Evolutionary conservation across 2,329 filamentous ascomycete species (phyloP).

Genomic region (Capronia coronata): DNA sequence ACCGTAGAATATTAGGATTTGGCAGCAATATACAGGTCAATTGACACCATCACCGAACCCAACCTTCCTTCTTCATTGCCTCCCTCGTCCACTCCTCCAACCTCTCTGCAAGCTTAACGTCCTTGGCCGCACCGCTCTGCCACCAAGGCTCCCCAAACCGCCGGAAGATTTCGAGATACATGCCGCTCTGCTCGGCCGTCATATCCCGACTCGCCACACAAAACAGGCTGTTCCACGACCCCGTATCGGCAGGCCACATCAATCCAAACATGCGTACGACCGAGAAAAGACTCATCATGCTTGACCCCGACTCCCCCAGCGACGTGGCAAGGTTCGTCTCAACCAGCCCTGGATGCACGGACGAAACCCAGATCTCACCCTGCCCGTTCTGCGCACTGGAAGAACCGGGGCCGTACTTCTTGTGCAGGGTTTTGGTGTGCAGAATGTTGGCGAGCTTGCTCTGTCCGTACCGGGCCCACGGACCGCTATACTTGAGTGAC

Average conservation of each 20-base stretch:
- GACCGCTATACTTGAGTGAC: slow-evolving; percentile 27
- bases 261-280: slow-evolving; percentile 13
- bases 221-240: slow-evolving; percentile 38
- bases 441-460: slow-evolving; percentile 48
- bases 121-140: slow-evolving; percentile 31
- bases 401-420: slow-evolving; percentile 31
- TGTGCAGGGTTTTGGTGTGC: slow-evolving; percentile 39
- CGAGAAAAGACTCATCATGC: slow-evolving; percentile 21
- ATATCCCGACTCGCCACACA: slow-evolving; percentile 31
- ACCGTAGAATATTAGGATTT: neutral
- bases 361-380: slow-evolving; percentile 40
- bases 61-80: slow-evolving; percentile 5
- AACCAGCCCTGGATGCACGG: slow-evolving; percentile 47
- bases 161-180: slow-evolving; percentile 39
- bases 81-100: slow-evolving; percentile 43
- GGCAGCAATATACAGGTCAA: no score
- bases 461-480: slow-evolving; percentile 42
- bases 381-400: neutral
- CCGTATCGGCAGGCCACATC: slow-evolving; percentile 27
- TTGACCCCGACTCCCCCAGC: slow-evolving; percentile 16
- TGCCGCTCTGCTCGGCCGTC: slow-evolving; percentile 33
- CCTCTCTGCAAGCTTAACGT: slow-evolving; percentile 32
- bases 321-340: slow-evolving; percentile 36
- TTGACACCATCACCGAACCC: neutral
- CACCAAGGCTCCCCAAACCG: slow-evolving; percentile 24